These are phyloP conservation scores for Gloeophyllum trabeum DNA, from an alignment of 768 basidiomycete species.

Conservation along the genomic window DNA sequence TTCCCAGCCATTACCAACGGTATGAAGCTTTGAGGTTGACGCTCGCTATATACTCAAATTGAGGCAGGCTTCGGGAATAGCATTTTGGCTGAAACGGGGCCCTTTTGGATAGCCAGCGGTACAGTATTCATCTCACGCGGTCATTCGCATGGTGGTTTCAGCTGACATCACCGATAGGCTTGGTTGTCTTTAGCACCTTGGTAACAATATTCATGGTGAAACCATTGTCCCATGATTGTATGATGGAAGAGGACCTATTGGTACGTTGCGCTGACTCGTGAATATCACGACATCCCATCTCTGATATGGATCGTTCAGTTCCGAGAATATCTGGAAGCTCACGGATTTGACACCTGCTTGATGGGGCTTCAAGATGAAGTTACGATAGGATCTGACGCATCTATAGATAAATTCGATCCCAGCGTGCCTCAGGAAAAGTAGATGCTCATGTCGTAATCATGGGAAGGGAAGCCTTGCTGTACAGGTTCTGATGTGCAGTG, in stretches of 20 bases:
- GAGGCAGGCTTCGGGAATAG: too few species aligned
- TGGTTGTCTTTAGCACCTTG: constrained; percentile 70
- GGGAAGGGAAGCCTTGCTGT: too few species aligned
- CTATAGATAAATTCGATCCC: constrained; percentile 10
- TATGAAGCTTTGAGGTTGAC: constrained; percentile 10
- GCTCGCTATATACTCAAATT: too few species aligned
- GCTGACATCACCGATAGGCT: too few species aligned
- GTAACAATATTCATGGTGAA: constrained; percentile 63
- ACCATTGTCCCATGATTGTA: constrained; percentile 68
- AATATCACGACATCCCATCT: neutral
- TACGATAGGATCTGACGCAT: too few species aligned
- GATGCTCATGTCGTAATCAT: too few species aligned
- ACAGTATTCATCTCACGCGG: constrained; percentile 25
- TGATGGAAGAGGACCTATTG: constrained; percentile 61
- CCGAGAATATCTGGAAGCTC: constrained; percentile 66
- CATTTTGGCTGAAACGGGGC: constrained; percentile 68
- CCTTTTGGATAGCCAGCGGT: constrained; percentile 84
- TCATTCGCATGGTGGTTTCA: neutral
- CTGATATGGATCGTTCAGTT: constrained; percentile 38
- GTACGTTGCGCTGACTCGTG: constrained; percentile 37
- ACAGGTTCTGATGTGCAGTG: too few species aligned
- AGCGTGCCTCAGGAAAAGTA: too few species aligned
- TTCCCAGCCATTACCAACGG: constrained; percentile 60
- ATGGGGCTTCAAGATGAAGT: constrained; percentile 46
- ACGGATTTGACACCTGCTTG: constrained; percentile 68